These are phyloP conservation scores for Cyberlindnera mississippiensis DNA, from an alignment of 805 yeast species.

Conservation along the genomic window DNA sequence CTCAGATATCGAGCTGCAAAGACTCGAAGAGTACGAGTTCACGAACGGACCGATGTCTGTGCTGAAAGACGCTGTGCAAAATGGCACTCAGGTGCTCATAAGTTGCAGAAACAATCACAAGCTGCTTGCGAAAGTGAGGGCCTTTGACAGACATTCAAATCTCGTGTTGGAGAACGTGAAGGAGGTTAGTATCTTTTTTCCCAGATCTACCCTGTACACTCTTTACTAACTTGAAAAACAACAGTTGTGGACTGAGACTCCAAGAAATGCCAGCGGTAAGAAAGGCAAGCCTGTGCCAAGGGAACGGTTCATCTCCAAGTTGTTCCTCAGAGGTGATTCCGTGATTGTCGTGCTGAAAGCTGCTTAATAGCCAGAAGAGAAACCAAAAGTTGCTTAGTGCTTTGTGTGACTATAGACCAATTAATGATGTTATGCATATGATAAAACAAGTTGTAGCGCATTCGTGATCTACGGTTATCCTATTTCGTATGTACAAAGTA, in stretches of 20 bases:
- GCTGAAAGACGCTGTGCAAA: conserved; percentile 75
- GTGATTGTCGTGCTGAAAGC: conserved; percentile 76
- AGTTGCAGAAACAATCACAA: conserved; percentile 93
- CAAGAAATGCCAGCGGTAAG: conserved; percentile 62
- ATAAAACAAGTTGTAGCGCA: not conserved
- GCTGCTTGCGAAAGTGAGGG: conserved; percentile 82
- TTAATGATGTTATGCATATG: conserved; percentile 11
- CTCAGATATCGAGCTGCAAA: conserved; percentile 71
- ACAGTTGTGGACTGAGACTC: conserved; percentile 60
- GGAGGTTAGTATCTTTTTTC: conserved; percentile 38
- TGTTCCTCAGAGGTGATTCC: conserved; percentile 94
- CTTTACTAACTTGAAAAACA: not conserved
- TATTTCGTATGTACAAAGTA: conserved; percentile 3
- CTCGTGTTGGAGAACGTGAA: conserved; percentile 89
- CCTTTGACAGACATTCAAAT: conserved; percentile 95
- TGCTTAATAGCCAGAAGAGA: conserved; percentile 5
- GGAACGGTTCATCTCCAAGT: conserved; percentile 80
- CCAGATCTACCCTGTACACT: not conserved
- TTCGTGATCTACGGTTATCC: not conserved
- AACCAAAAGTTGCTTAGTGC: not conserved
- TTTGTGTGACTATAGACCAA: too few relatives aligned
- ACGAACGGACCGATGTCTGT: conserved; percentile 87
- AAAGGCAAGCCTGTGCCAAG: conserved; percentile 60
- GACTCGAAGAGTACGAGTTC: conserved; percentile 86
- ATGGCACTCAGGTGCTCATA: conserved; percentile 74